A percentile compares a stretch with the other conserved stretches of the same genome.
These are phyloP conservation scores for Myxozyma melibiosi DNA, from an alignment of 805 yeast species.

Conservation along the genomic window DNA sequence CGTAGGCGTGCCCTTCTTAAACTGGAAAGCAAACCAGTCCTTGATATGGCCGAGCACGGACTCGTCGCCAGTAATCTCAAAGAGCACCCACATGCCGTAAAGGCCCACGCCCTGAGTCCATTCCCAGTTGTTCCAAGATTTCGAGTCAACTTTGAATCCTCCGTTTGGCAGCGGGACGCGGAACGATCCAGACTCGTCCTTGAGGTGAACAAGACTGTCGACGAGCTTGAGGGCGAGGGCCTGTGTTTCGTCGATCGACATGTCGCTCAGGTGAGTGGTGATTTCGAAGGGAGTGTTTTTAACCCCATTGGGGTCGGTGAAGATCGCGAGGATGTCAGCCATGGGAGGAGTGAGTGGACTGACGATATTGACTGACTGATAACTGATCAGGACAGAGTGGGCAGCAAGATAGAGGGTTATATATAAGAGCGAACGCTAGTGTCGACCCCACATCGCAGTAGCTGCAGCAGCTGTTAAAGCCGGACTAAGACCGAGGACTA, in stretches of 20 bases:
- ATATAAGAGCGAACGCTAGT: too few relatives aligned
- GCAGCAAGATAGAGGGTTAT: too few relatives aligned
- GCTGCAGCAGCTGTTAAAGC: too few relatives aligned
- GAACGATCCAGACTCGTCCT: slow-evolving; percentile 42
- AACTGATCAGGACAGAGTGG: too few relatives aligned
- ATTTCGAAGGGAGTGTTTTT: neutral
- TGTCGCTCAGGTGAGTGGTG: neutral
- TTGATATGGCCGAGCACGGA: slow-evolving; percentile 36
- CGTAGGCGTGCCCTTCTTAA: slow-evolving; percentile 41
- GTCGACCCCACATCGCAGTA: too few relatives aligned
- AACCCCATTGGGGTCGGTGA: neutral
- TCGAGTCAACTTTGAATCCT: slow-evolving; percentile 42
- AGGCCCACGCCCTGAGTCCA: slow-evolving; percentile 48
- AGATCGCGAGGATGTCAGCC: neutral
- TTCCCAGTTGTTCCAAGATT: slow-evolving; percentile 47
- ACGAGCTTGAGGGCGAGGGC: slow-evolving; percentile 64
- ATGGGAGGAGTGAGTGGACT: neutral
- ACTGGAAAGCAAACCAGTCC: slow-evolving; percentile 41
- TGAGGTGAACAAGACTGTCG: slow-evolving; percentile 46
- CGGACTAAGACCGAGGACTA: too few relatives aligned
- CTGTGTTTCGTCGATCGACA: slow-evolving; percentile 63
- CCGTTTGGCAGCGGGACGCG: slow-evolving; percentile 41
- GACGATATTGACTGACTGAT: neutral
- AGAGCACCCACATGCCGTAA: slow-evolving; percentile 46
- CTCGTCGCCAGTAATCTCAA: slow-evolving; percentile 38